phyloP scores from a whole-genome alignment of 768 basidiomycete species.

The Coprinopsis marcescibilis region DNA sequence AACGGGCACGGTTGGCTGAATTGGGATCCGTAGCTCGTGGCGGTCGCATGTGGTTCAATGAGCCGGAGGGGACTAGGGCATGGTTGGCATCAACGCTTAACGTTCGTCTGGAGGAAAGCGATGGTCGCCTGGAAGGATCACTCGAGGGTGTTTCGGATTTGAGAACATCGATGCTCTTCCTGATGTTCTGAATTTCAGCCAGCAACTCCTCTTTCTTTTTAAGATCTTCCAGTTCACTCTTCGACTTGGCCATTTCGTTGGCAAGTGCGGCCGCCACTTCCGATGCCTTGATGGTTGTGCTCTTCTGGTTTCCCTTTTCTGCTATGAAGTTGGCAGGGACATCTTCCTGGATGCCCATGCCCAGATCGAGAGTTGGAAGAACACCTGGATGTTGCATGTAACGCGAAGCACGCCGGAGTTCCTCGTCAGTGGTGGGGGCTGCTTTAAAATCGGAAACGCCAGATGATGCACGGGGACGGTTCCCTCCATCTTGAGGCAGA shows the following conservation, averaged over 20 bases:
- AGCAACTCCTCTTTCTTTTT: constrained; percentile 67
- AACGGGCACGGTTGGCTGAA: constrained; percentile 38
- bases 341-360: constrained; percentile 65
- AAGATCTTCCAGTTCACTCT: constrained; percentile 49
- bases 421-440: constrained; percentile 57
- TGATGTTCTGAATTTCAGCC: constrained; percentile 73
- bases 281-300: not conserved
- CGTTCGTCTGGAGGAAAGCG: constrained; percentile 61
- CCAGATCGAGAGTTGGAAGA: constrained; percentile 71
- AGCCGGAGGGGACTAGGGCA: constrained; percentile 31
- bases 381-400: constrained; percentile 47
- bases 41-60: constrained; percentile 51
- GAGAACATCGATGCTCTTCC: constrained; percentile 71
- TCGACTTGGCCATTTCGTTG: constrained; percentile 15
- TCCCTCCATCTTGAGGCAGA: constrained; percentile 48
- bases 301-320: constrained; percentile 20
- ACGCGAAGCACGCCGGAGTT: constrained; percentile 45
- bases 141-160: constrained; percentile 60
- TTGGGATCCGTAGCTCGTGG: constrained; percentile 59
- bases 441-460: constrained; percentile 71
- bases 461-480: constrained; percentile 47
- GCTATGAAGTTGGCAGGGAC: constrained; percentile 69
- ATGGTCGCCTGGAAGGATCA: constrained; percentile 57
- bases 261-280: constrained; percentile 1
- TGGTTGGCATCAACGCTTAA: constrained; percentile 60